These are phyloP conservation scores for Xylaria multiplex DNA, from an alignment of 2,329 filamentous ascomycete genomes.

Conservation along the genomic window DNA sequence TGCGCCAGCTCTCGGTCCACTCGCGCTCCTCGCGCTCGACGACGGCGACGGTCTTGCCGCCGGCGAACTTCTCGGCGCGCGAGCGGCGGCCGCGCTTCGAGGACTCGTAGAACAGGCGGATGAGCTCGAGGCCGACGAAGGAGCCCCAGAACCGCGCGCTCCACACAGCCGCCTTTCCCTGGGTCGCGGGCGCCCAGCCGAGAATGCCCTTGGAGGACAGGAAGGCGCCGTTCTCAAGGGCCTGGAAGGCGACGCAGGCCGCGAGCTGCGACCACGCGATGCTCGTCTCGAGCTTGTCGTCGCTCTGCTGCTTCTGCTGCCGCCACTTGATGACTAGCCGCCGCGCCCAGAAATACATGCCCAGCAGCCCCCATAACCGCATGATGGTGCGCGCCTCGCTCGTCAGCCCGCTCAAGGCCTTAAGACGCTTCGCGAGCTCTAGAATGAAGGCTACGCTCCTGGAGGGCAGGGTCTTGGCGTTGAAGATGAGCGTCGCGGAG, in stretches of 20 bases:
- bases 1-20: slow-evolving; percentile 67
- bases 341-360: slow-evolving; percentile 75
- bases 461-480: slow-evolving; percentile 51
- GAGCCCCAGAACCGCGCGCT: slow-evolving; percentile 83
- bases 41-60: slow-evolving; percentile 53
- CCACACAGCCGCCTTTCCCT: slow-evolving; percentile 73
- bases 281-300: slow-evolving; percentile 55
- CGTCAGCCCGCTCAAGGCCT: slow-evolving; percentile 71
- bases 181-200: slow-evolving; percentile 63
- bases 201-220: slow-evolving; percentile 79
- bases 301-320: slow-evolving; percentile 47
- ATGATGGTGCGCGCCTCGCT: slow-evolving; percentile 77
- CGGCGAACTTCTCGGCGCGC: slow-evolving; percentile 52
- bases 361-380: slow-evolving; percentile 80
- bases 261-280: slow-evolving; percentile 76
- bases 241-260: slow-evolving; percentile 76
- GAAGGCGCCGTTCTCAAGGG: slow-evolving; percentile 85
- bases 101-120: slow-evolving; percentile 66
- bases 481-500: slow-evolving; percentile 58
- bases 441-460: slow-evolving; percentile 57
- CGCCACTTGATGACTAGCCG: slow-evolving; percentile 54
- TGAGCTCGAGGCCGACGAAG: slow-evolving; percentile 80
- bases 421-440: slow-evolving; percentile 63
- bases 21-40: slow-evolving; percentile 50
- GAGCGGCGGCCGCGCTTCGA: slow-evolving; percentile 50